Evolutionary conservation across 2,329 filamentous ascomycete species (phyloP).

Genomic region (Penicillium griseofulvum): DNA sequence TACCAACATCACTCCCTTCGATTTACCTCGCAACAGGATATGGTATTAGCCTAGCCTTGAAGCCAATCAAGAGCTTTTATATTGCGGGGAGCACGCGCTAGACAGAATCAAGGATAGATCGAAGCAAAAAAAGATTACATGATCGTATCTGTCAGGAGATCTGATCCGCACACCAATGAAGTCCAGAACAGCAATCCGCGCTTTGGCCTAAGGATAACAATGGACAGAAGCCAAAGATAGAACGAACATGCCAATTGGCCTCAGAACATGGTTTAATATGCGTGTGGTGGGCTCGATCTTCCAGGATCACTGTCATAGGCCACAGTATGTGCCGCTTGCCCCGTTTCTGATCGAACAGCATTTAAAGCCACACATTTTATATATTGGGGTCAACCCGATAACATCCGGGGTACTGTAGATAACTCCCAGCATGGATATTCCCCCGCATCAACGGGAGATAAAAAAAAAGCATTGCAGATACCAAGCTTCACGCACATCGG

Average conservation of each 20-base stretch:
- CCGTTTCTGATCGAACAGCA: neutral
- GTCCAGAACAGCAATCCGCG: too few relatives aligned
- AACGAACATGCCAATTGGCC: neutral
- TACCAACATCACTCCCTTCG: neutral
- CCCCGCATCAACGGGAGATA: neutral
- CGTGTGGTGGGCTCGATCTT: neutral
- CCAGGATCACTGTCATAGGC: neutral
- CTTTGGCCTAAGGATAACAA: too few relatives aligned
- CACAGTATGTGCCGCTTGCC: neutral
- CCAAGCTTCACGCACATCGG: constrained; percentile 13
- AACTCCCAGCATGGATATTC: neutral
- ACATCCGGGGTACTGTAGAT: neutral
- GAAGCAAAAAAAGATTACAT: neutral
- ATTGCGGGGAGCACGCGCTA: neutral
- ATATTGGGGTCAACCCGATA: neutral
- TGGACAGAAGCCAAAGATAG: neutral
- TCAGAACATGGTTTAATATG: neutral
- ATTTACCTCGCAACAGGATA: neutral
- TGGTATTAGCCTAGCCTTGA: neutral
- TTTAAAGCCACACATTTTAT: neutral
- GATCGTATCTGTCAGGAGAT: constrained; percentile 1
- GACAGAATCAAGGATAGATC: neutral
- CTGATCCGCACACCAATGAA: neutral
- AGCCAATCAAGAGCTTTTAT: neutral
- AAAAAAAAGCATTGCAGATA: neutral